Evolutionary conservation across 352 stramenopile genomes (phyloP).

Genomic region (Phytophthora sojae): DNA sequence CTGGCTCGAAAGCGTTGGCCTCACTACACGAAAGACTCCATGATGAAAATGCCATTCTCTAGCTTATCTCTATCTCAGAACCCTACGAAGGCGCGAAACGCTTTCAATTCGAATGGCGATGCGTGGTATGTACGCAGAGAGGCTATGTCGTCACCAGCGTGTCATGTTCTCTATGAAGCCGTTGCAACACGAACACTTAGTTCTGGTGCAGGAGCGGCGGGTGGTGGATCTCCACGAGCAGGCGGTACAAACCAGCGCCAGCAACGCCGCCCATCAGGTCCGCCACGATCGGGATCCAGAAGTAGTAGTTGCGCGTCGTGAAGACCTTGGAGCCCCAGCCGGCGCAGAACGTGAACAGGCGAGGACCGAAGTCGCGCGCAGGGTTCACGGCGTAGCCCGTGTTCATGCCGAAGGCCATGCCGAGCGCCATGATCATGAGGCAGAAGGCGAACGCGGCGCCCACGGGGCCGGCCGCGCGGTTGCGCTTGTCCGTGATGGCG

Average conservation of each 20-base stretch:
- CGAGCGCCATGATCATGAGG: constrained; percentile 61
- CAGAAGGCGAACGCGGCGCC: too few species aligned
- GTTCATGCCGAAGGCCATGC: constrained; percentile 66
- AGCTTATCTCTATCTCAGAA: constrained; percentile 9
- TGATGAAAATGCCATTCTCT: constrained; percentile 17
- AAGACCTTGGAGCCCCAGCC: too few species aligned
- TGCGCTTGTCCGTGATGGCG: constrained; percentile 48
- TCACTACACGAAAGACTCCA: neutral
- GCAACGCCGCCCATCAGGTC: constrained; percentile 39
- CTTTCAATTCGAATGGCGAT: constrained; percentile 15
- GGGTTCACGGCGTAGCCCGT: too few species aligned
- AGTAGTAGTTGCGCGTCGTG: too few species aligned
- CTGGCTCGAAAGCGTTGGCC: neutral
- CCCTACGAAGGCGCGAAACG: constrained; percentile 22
- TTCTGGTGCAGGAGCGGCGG: constrained; percentile 19
- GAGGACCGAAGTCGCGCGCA: too few species aligned
- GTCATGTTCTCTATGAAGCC: constrained; percentile 19
- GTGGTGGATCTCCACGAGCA: too few species aligned
- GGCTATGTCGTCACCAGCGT: constrained; percentile 1
- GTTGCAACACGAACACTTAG: constrained; percentile 2
- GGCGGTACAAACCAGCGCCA: too few species aligned
- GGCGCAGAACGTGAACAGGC: too few species aligned
- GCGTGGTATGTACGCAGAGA: constrained; percentile 10
- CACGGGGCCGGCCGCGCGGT: constrained; percentile 31
- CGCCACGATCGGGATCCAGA: constrained; percentile 51